A percentile compares a stretch with the other conserved stretches of the same genome.
Evolutionary conservation across 2,329 filamentous ascomycete genomes (phyloP).

Genomic region (Aspergillus luchuensis): DNA sequence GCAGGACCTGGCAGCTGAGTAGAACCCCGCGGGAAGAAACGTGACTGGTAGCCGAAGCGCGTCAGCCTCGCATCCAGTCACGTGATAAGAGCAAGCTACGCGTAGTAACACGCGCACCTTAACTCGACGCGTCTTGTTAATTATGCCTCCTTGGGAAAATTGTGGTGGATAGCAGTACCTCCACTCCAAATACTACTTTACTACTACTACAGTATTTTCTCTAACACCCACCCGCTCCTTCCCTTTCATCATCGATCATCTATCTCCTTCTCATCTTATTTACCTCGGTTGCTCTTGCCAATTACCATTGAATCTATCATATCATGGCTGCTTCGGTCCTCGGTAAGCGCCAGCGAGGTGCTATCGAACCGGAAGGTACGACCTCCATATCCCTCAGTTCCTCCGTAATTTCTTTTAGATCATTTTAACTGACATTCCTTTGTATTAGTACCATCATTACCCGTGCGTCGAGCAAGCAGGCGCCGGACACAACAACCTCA

Average conservation of each 20-base stretch:
- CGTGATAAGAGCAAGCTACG: constrained; percentile 3
- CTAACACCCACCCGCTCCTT: background rate
- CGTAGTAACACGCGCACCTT: constrained; percentile 11
- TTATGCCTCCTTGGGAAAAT: constrained; percentile 24
- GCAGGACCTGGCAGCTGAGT: background rate
- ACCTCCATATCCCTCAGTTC: constrained; percentile 17
- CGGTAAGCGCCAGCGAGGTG: constrained; percentile 48
- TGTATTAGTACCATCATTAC: constrained; percentile 26
- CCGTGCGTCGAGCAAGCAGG: constrained; percentile 48
- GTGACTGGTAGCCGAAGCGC: background rate
- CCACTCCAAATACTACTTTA: background rate
- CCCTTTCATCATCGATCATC: background rate
- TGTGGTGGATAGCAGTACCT: background rate
- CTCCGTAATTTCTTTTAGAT: background rate
- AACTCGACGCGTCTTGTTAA: constrained; percentile 18
- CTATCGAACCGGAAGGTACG: constrained; percentile 45
- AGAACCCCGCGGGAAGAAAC: background rate
- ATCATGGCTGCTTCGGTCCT: constrained; percentile 45
- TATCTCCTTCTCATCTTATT: constrained; percentile 5
- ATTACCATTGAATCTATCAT: background rate
- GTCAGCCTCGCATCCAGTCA: background rate
- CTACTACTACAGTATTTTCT: background rate
- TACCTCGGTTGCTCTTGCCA: no score
- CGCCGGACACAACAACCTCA: constrained; percentile 49
- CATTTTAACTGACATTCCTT: background rate